These are phyloP conservation scores for Tuber calosporum DNA, from an alignment of 495 filamentous ascomycete species.

Conservation along the genomic window DNA sequence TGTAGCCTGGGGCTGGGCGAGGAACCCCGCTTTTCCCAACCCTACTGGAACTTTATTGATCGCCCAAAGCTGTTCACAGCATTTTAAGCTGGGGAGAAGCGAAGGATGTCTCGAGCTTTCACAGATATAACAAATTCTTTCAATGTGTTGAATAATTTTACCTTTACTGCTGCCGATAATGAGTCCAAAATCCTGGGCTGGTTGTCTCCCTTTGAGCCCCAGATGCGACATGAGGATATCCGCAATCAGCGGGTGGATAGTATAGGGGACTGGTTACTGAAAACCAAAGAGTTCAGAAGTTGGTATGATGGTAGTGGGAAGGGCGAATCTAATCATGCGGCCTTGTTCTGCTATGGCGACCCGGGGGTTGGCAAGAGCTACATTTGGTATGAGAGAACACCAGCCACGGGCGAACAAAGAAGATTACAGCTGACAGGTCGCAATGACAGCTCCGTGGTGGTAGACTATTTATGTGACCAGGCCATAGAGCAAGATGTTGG, in stretches of 20 bases:
- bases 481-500: not conserved
- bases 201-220: not conserved
- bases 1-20: no score
- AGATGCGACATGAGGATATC: not conserved
- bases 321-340: not conserved
- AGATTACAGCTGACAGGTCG: not conserved
- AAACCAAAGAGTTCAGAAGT: not conserved
- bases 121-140: not conserved
- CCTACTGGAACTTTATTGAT: not conserved
- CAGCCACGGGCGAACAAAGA: not conserved
- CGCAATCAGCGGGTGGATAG: not conserved
- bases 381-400: not conserved
- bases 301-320: not conserved
- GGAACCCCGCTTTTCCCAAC: not conserved
- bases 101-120: not conserved
- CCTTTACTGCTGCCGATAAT: not conserved
- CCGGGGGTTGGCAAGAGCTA: not conserved
- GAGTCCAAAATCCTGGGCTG: not conserved
- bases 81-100: not conserved
- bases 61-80: not conserved
- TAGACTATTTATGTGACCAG: not conserved
- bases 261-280: not conserved
- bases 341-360: not conserved
- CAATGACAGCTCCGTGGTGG: not conserved
- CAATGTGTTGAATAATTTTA: not conserved